Conservation (phyloP, 148 eudicot genomes). For the Chenopodium berlandieri region DNA sequence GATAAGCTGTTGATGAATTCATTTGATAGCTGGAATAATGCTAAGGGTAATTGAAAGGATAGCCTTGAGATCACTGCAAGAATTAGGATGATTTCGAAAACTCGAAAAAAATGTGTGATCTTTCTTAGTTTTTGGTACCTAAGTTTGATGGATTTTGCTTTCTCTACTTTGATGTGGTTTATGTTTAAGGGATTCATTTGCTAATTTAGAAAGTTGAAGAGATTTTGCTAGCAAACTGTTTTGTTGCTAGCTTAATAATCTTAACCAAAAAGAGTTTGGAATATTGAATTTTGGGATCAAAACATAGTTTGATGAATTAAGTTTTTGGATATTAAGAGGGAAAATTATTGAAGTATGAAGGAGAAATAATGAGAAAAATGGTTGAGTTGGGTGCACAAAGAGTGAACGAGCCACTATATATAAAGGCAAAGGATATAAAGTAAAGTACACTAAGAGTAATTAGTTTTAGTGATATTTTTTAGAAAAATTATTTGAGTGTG, state of each 20-base stretch:
- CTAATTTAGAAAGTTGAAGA: not conserved
- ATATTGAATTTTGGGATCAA: slow-evolving; percentile 5
- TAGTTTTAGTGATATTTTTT: slow-evolving; percentile 5
- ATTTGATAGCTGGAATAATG: slow-evolving; percentile 40
- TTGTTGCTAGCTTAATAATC: not conserved
- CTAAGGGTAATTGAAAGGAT: slow-evolving; percentile 41
- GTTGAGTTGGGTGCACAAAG: not conserved
- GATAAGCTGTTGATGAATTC: slow-evolving; percentile 39
- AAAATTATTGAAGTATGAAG: slow-evolving; percentile 17
- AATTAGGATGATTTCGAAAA: slow-evolving; percentile 56
- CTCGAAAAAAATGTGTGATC: slow-evolving; percentile 54
- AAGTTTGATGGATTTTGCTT: slow-evolving; percentile 45
- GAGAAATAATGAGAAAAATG: not conserved
- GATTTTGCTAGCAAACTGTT: not conserved
- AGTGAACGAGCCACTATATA: slow-evolving; percentile 23
- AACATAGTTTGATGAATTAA: slow-evolving; percentile 16
- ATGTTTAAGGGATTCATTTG: slow-evolving; percentile 51
- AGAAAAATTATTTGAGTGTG: slow-evolving; percentile 12
- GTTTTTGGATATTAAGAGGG: slow-evolving; percentile 25
- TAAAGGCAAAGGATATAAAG: slow-evolving; percentile 22
- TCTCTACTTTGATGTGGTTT: slow-evolving; percentile 44
- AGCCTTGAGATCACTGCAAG: slow-evolving; percentile 50
- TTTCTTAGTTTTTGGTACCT: slow-evolving; percentile 43
- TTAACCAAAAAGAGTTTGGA: not conserved
- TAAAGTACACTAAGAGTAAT: not conserved